Evolutionary conservation across 2,329 filamentous ascomycete species (phyloP), one percentile per base, ranked within the genome.

Genomic region (Aspergillus sp.): DNA sequence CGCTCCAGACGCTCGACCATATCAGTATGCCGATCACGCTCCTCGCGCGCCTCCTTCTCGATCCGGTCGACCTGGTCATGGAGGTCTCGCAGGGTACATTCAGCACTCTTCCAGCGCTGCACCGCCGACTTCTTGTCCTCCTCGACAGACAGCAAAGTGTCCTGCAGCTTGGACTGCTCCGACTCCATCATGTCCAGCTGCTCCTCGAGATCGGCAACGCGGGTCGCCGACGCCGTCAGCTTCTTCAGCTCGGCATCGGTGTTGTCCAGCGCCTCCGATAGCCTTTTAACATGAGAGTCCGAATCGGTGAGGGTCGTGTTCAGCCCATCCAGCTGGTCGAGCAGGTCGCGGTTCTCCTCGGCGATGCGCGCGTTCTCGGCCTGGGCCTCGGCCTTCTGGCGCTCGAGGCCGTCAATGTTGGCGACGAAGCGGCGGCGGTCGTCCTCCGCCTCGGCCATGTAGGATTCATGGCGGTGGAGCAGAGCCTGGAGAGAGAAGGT

Each of bases 11-110:
- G 80, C 27, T 72, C 72, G 33, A 95, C 67, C 24, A 93, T 74
- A 51, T 95, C 85, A 17, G 75, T 69, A 60, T 95, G 88, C 8
- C 82, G 77, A 45, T 91, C 78, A 15, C 77, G 75, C 56, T 96
- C 89, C 48, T 86, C 77, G 26, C 69, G 74, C 1, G 85, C 76
- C 52, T 96, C 89, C 39, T 74, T 74, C 53, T 96, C 89, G 53
- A 98, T 91, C 42, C 75, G 74, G 52, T 94, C 88, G 12, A 96
- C 69, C 59, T 96, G 86, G 39, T 86, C 81, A 52, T 94, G 82
- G 39, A 98, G 71, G 42, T 84, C 75, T 33, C 71, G 69, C 39
- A 96, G 74, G 17, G 78, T 82, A 24, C 78, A 72, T 63, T 96
- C 86, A 1, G 91, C 86, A 49, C 82, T 78, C 62, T 78, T 82